phyloP scores from a whole-genome alignment of 2,329 filamentous ascomycete genomes.

The Ophiocordyceps polyrhachis-furcata region DNA sequence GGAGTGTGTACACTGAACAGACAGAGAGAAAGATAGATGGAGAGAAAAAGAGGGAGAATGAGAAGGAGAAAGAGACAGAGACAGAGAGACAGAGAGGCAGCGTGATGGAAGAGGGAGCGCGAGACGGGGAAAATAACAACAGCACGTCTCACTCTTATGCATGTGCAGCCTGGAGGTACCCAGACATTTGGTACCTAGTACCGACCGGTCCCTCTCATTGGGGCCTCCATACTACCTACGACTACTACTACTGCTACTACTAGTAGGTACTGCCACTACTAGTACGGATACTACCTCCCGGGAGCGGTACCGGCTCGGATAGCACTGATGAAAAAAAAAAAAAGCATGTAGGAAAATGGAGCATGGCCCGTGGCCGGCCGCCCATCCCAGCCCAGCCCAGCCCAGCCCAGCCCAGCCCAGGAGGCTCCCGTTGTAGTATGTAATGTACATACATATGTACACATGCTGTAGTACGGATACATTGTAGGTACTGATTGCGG shows the following conservation, averaged over 20 bases:
- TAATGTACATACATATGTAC: not conserved
- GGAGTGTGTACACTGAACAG: constrained; percentile 3
- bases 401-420: not conserved
- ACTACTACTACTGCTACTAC: no score
- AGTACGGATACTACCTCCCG: not conserved
- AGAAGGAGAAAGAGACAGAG: constrained; percentile 8
- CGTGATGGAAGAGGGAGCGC: constrained; percentile 4
- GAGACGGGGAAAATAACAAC: constrained; percentile 5
- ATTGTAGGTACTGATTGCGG: constrained; percentile 32
- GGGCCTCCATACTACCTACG: not conserved
- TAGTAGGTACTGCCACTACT: no score
- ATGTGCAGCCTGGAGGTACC: no score
- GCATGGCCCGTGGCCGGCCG: not conserved
- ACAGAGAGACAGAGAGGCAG: constrained; percentile 6
- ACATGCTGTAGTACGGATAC: not conserved
- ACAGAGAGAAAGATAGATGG: constrained; percentile 6
- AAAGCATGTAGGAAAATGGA: not conserved
- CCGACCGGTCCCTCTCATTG: not conserved
- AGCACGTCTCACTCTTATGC: no score
- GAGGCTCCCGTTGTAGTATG: not conserved
- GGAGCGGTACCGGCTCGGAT: not conserved
- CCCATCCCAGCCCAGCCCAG: not conserved
- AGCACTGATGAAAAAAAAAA: not conserved
- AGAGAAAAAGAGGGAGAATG: constrained; percentile 7
- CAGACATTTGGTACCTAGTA: not conserved